Evolutionary conservation across 2,329 filamentous ascomycete species (phyloP), one percentile per base, ranked within the genome.

Genomic region (Stenocarpella maydis): DNA sequence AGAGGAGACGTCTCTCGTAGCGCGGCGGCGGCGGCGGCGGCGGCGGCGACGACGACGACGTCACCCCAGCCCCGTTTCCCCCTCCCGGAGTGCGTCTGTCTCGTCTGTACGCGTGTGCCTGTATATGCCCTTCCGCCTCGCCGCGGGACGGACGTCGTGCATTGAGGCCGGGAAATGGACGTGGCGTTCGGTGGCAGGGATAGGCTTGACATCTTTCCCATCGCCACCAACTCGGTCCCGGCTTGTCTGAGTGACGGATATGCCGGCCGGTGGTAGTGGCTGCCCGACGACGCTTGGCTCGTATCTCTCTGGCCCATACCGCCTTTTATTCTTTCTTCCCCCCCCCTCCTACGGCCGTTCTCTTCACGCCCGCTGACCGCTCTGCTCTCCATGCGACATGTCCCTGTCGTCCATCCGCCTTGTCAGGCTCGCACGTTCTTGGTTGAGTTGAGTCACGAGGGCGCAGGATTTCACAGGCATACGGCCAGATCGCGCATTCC

Each of bases 111-210:
- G 39, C 12, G 34, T 12, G 34, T 37, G 34, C 34, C 2, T 37
- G 9, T 37, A 12, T 37, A 12, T 37, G 5, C 28, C 45, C 39
- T 34, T 55, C 64, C 50, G 28, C 52, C 41, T 67, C 41, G 39
- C 64, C 26, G 21, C 54, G 54, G 41, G 52, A 54, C 43, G 34
- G 28, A 31, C 55, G 49, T 24, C 34, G 60, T 55, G 68, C 68
- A 66, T 69, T 66, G 45, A 69, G 54, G 34, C 26, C 64, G 52
- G 53, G 53, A 67, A 43, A 65, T 45, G 68, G 68, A 61, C 68
- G 68, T 66, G 68, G 68, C 68, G 68, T 60, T 43, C 21, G 45
- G 34, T 52, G 34, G 53, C 61, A 69, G 63, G 68, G 68, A 53
- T 69, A 58, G 61, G 68, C 68, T 58, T 69, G 66, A 68, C 34